Conservation (phyloP, 805 yeast genomes). For the Candida dendrica region DNA sequence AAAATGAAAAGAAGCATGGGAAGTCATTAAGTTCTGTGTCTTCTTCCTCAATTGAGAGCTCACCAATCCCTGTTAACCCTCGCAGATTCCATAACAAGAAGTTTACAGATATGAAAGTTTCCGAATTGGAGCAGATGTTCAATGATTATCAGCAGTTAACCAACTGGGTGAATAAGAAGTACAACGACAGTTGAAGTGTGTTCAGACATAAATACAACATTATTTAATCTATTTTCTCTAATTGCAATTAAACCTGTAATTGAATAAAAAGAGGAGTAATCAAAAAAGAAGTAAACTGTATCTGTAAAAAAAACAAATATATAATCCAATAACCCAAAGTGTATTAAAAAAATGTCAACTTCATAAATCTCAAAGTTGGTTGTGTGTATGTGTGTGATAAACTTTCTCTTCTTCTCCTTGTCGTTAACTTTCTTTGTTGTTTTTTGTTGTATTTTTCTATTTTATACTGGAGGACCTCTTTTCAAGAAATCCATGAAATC, state of each 20-base stretch:
- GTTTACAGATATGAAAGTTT: not conserved
- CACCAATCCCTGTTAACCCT: not conserved
- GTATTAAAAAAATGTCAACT: no score
- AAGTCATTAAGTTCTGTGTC: not conserved
- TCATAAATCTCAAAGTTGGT: no score
- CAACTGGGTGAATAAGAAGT: not conserved
- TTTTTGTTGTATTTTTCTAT: not conserved
- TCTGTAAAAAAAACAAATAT: no score
- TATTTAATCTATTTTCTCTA: not conserved
- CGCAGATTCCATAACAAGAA: not conserved
- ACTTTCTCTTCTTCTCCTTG: no score
- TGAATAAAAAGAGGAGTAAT: no score
- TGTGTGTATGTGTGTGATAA: no score
- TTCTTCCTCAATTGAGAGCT: not conserved
- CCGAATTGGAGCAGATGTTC: not conserved
- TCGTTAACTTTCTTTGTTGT: no score
- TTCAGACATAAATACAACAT: not conserved
- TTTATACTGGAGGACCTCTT: slow-evolving; percentile 26
- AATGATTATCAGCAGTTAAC: not conserved
- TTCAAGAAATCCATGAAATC: slow-evolving; percentile 41
- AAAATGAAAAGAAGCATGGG: not conserved
- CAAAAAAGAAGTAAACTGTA: no score
- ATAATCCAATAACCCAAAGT: no score
- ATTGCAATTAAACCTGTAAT: not conserved
- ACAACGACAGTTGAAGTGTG: not conserved